These are phyloP conservation scores for Decorospora gaudefroyi DNA, from an alignment of 2,329 filamentous ascomycete genomes.

Conservation along the genomic window DNA sequence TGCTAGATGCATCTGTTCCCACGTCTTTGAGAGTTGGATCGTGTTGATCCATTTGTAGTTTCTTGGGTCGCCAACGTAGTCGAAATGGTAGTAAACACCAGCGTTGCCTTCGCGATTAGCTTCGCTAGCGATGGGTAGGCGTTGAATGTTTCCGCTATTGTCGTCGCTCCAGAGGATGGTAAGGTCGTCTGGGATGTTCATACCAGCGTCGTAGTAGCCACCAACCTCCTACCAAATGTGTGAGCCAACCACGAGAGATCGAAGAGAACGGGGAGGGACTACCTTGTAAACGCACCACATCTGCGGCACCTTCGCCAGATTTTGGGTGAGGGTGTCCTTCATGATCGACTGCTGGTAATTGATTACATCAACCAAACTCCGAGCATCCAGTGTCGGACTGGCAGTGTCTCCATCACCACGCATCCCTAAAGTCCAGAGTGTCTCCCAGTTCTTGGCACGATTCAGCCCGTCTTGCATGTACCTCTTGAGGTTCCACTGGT, in stretches of 20 bases:
- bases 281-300: slow-evolving; percentile 66
- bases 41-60: slow-evolving; percentile 65
- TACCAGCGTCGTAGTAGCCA: slow-evolving; percentile 65
- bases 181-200: slow-evolving; percentile 65
- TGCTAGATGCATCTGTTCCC: slow-evolving; percentile 65
- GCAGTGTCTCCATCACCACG: slow-evolving; percentile 68
- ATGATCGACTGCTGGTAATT: slow-evolving; percentile 62
- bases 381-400: slow-evolving; percentile 27
- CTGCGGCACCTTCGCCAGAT: slow-evolving; percentile 62
- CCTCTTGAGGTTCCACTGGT: slow-evolving; percentile 30
- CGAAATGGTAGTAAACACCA: slow-evolving; percentile 67
- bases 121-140: slow-evolving; percentile 63
- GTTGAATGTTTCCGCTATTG: slow-evolving; percentile 66
- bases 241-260: no score
- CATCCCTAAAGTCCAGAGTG: slow-evolving; percentile 68
- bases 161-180: slow-evolving; percentile 70
- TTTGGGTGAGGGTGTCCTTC: slow-evolving; percentile 55
- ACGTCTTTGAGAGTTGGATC: slow-evolving; percentile 64
- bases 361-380: slow-evolving; percentile 60
- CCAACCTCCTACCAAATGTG: slow-evolving; percentile 58
- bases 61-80: slow-evolving; percentile 63
- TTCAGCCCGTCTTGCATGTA: slow-evolving; percentile 34
- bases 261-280: no score
- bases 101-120: slow-evolving; percentile 60
- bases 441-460: slow-evolving; percentile 63